phyloP scores from a whole-genome alignment of 2,329 filamentous ascomycete genomes.

The Hypoxylon sp. region DNA sequence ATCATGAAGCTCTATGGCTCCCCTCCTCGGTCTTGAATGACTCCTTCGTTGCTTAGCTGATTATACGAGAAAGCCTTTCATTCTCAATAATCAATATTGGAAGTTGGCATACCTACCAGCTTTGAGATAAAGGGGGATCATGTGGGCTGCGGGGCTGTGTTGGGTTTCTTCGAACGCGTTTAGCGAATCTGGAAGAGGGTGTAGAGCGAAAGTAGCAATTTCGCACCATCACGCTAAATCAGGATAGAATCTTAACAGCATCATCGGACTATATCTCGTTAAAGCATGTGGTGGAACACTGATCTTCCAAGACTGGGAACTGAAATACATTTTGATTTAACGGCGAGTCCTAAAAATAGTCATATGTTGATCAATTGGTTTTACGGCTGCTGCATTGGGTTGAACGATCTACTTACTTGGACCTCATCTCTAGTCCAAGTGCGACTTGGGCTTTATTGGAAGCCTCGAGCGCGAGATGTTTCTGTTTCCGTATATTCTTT shows the following conservation, averaged over 20 bases:
- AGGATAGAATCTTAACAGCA: constrained; percentile 11
- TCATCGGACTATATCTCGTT: constrained; percentile 9
- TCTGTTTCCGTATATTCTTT: neutral
- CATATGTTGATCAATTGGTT: constrained; percentile 13
- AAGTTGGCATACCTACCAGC: neutral
- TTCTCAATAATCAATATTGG: neutral
- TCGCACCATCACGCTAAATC: constrained; percentile 32
- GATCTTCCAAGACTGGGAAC: constrained; percentile 13
- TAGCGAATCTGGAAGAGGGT: constrained; percentile 7
- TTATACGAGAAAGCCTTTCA: neutral
- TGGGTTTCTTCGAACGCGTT: neutral
- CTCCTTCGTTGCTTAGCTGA: constrained; percentile 4
- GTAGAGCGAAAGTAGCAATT: constrained; percentile 13
- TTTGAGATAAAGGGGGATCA: constrained; percentile 6
- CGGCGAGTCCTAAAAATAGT: constrained; percentile 17
- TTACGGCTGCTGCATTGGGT: no score
- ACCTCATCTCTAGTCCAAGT: constrained; percentile 1
- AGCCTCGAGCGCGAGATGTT: neutral
- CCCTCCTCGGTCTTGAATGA: neutral
- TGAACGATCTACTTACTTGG: neutral
- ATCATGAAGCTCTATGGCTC: constrained; percentile 18
- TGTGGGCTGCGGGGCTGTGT: constrained; percentile 5
- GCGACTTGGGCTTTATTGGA: no score
- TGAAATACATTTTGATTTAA: neutral
- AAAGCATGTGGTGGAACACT: constrained; percentile 3